phyloP scores from a whole-genome alignment of 305 asterid species.

The Striga hermonthica region DNA sequence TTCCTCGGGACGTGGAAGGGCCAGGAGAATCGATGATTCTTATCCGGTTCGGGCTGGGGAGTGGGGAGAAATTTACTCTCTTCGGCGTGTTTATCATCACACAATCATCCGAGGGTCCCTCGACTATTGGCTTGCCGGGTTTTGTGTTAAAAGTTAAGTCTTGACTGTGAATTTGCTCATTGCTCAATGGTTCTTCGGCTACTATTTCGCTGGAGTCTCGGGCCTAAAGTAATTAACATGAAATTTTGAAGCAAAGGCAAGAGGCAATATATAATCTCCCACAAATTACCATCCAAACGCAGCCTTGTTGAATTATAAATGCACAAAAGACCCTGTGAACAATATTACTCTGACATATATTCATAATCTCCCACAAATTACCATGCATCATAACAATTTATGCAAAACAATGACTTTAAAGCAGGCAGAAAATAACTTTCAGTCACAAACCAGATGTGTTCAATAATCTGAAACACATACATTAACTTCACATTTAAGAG shows the following conservation, averaged over 20 bases:
- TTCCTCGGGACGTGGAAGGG: constrained; percentile 53
- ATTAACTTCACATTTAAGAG: constrained; percentile 1
- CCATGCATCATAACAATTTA: no score
- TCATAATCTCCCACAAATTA: no score
- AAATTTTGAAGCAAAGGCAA: no score
- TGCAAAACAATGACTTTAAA: no score
- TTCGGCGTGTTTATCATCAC: constrained; percentile 58
- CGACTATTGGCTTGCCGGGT: constrained; percentile 36
- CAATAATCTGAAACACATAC: background rate
- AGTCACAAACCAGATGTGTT: no score
- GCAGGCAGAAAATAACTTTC: no score
- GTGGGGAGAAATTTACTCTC: constrained; percentile 74
- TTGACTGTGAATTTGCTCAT: constrained; percentile 33
- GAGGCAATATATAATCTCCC: no score
- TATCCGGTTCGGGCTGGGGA: constrained; percentile 62
- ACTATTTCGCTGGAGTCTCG: constrained; percentile 69
- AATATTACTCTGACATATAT: no score
- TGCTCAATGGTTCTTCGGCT: constrained; percentile 45
- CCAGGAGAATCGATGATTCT: constrained; percentile 53
- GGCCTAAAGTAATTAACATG: constrained; percentile 35
- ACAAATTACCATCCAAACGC: no score
- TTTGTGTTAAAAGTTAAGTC: constrained; percentile 35
- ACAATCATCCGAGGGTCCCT: constrained; percentile 47
- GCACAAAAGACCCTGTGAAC: no score
- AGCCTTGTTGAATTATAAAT: no score